Conservation (phyloP, 768 basidiomycete species). For the Lactarius tabidus region DNA sequence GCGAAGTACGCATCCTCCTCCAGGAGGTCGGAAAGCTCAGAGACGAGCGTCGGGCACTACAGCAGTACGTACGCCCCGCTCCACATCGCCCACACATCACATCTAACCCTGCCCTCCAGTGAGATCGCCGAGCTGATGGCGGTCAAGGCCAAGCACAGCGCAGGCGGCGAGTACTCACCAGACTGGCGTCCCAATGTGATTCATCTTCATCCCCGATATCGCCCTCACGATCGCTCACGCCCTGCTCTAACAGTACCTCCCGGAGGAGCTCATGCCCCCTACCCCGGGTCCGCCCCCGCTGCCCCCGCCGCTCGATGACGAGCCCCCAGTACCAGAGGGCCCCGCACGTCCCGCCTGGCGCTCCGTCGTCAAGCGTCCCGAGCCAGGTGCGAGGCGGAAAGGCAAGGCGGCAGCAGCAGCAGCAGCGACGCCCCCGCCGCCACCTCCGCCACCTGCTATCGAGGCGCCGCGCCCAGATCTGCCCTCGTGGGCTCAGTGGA, state of each 20-base stretch:
- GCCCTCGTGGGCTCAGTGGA: conserved; percentile 86
- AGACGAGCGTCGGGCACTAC: conserved; percentile 53
- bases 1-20: conserved; percentile 58
- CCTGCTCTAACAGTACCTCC: conserved; percentile 30
- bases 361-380: conserved; percentile 58
- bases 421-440: conserved; percentile 39
- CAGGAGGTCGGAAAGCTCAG: conserved; percentile 58
- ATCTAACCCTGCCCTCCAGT: conserved; percentile 35
- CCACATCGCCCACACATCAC: not conserved
- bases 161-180: conserved; percentile 72
- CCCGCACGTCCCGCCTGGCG: conserved; percentile 73
- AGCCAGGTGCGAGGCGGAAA: conserved; percentile 34
- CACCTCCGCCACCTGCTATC: conserved; percentile 34
- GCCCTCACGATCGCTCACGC: not conserved
- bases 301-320: conserved; percentile 44
- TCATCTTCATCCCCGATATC: conserved; percentile 23
- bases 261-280: conserved; percentile 33
- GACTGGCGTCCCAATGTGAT: conserved; percentile 65
- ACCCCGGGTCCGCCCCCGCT: conserved; percentile 29
- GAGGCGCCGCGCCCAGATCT: conserved; percentile 44
- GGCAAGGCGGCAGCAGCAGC: conserved; percentile 36
- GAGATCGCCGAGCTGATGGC: conserved; percentile 84
- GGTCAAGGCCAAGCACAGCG: conserved; percentile 76
- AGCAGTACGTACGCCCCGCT: conserved; percentile 42
- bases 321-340: conserved; percentile 37